phyloP scores from a whole-genome alignment of 2,329 filamentous ascomycete genomes.

The Parascedosporium putredinis region DNA sequence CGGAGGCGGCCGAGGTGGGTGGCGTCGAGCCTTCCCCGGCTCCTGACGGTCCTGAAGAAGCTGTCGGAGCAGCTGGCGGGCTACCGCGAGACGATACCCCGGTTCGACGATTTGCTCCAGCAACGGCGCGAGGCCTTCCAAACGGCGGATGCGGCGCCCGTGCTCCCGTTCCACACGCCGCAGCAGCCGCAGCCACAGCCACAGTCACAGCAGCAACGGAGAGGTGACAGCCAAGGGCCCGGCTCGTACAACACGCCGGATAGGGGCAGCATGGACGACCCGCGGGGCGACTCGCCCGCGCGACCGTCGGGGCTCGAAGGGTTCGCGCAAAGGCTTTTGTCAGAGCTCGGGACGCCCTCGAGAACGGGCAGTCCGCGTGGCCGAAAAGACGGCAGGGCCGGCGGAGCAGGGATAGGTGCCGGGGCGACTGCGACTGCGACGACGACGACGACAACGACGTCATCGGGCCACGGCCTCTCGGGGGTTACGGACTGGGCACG shows the following conservation, averaged over 20 bases:
- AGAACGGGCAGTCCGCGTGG: conserved; percentile 39
- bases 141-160: conserved; percentile 34
- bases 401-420: too few relatives aligned
- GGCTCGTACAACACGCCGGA: conserved; percentile 20
- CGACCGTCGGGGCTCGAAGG: conserved; percentile 47
- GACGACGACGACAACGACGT: conserved; percentile 5
- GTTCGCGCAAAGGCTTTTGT: conserved; percentile 52
- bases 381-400: too few relatives aligned
- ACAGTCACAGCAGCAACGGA: conserved; percentile 17
- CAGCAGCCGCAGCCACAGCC: too few relatives aligned
- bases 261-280: neutral
- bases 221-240: conserved; percentile 30
- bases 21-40: conserved; percentile 35
- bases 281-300: conserved; percentile 32
- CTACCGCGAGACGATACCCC: conserved; percentile 54
- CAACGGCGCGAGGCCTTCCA: conserved; percentile 55
- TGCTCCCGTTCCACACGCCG: conserved; percentile 14
- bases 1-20: conserved; percentile 44
- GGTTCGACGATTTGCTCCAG: conserved; percentile 63
- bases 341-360: conserved; percentile 45
- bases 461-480: conserved; percentile 7
- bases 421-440: too few relatives aligned
- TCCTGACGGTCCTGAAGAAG: conserved; percentile 47
- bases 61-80: conserved; percentile 51
- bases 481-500: conserved; percentile 19